Evolutionary conservation across 2,329 filamentous ascomycete species (phyloP).

Genomic region (Xylariaceae sp.): DNA sequence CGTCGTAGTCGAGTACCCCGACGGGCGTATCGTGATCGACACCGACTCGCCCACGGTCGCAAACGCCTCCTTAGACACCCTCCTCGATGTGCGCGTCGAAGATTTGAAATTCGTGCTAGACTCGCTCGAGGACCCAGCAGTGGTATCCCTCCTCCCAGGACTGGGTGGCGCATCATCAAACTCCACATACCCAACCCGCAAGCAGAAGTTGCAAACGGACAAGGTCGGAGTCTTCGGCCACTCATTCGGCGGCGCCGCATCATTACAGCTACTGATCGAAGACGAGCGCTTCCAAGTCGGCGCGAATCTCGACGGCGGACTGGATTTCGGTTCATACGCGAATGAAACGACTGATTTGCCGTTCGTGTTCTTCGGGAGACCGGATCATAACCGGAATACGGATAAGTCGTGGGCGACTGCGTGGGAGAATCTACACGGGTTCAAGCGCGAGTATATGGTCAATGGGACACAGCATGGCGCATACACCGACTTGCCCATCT

Average conservation of each 20-base stretch:
- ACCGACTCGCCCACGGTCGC: slow-evolving; percentile 21
- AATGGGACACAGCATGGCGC: slow-evolving; percentile 24
- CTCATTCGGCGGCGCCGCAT: slow-evolving; percentile 37
- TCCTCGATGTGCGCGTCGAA: slow-evolving; percentile 30
- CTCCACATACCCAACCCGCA: slow-evolving; percentile 22
- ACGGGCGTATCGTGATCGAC: slow-evolving; percentile 33
- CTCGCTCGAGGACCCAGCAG: slow-evolving; percentile 23
- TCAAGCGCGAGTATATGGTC: slow-evolving; percentile 18
- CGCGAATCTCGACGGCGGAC: slow-evolving; percentile 41
- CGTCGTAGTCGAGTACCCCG: slow-evolving; percentile 41
- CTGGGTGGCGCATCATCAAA: slow-evolving; percentile 1
- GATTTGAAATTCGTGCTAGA: slow-evolving; percentile 38
- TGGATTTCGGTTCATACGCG: slow-evolving; percentile 22
- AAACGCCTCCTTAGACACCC: not conserved
- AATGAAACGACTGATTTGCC: slow-evolving; percentile 16
- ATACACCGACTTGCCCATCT: slow-evolving; percentile 15
- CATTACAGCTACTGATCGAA: slow-evolving; percentile 25
- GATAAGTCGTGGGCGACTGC: slow-evolving; percentile 15
- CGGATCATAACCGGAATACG: slow-evolving; percentile 12
- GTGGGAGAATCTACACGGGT: slow-evolving; percentile 17
- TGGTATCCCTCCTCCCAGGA: slow-evolving; percentile 33
- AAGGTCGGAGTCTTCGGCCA: slow-evolving; percentile 36
- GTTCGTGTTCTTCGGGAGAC: slow-evolving; percentile 15
- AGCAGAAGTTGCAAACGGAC: slow-evolving; percentile 26
- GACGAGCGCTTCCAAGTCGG: slow-evolving; percentile 36